Evolutionary conservation across 768 basidiomycete species (phyloP).

Genomic region (Leccinum subgranulosum): DNA sequence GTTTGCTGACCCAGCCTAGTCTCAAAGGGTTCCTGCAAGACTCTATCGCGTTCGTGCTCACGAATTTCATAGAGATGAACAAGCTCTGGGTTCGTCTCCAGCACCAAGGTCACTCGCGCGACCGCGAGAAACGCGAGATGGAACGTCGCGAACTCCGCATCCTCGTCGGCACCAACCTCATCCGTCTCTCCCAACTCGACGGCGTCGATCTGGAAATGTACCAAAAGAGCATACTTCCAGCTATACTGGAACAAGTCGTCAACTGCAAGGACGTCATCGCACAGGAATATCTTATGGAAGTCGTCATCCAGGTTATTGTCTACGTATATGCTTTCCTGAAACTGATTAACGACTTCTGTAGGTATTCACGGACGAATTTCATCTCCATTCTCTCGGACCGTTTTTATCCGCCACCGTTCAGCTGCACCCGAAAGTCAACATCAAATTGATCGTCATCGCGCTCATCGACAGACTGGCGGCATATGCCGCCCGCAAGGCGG

Average conservation of each 20-base stretch:
- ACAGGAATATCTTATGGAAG: conserved; percentile 99
- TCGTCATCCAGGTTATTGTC: conserved; percentile 84
- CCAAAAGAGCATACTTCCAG: conserved; percentile 79
- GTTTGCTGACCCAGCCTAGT: too few relatives aligned
- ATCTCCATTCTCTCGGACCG: conserved; percentile 91
- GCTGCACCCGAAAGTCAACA: conserved; percentile 96
- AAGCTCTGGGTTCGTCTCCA: too few relatives aligned
- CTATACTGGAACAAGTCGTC: conserved; percentile 94
- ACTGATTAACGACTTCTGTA: conserved; percentile 25
- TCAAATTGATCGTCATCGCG: conserved; percentile 97
- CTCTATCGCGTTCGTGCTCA: too few relatives aligned
- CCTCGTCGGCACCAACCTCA: too few relatives aligned
- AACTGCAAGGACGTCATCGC: conserved; percentile 99
- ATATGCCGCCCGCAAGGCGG: conserved; percentile 97
- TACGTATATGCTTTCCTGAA: neutral
- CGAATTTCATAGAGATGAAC: too few relatives aligned
- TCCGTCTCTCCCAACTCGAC: conserved; percentile 65
- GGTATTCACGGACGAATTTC: conserved; percentile 99
- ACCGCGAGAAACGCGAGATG: too few relatives aligned
- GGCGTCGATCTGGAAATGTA: conserved; percentile 97
- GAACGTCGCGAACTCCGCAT: too few relatives aligned
- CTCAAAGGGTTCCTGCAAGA: too few relatives aligned
- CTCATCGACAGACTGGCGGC: conserved; percentile 93
- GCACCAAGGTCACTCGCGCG: too few relatives aligned
- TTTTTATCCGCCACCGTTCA: conserved; percentile 96